Base-by-base conservation (phyloP, 345 rosid species). In the Salix viminalis region DNA sequence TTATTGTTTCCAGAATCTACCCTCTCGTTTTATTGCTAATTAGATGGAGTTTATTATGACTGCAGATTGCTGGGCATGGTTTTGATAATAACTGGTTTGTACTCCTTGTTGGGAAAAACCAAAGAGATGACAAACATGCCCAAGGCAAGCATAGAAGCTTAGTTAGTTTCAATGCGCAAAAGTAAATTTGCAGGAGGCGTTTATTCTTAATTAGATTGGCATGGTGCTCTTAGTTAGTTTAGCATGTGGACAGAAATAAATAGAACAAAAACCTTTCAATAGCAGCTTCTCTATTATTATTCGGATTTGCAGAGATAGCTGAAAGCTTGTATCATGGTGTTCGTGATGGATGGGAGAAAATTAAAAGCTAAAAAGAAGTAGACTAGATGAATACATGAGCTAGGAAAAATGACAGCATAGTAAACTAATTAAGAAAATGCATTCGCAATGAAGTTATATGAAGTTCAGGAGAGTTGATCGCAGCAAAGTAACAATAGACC, bases 21-120 rank as follows among this genome's bases (percentile, higher is more conserved):
- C 37, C 61, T 7, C 26, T 21, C 1, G 10, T 10, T 23, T 11
- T 58, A 28, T 36, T 12, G 0, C 10, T 58, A 24, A 2, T 19
- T 73, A 24, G 14, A 26, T 5, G 10, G 62, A 30, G 12, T 2
- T 44, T 44, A 44, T 2, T 3, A 36, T 60, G 15, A 37, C 10
- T 76, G 73, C 89, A 84, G 89, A 8, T 58, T 86, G 24, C 3
- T 83, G 44, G 89, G 89, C 34, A 78, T 79, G 70, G 44, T 71
- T 18, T 32, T 83, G 67, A 86, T 88, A 67, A 76, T 86, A 50
- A 65, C 28, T 16, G 91, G 89, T 52, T 66, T 88, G n/a, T 88
- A 83, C 81, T 78, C 85, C 34, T 88, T 88, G 39, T 70, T 84
- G 84, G 89, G 87, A 61, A 84, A 76, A 72, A 52, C 30, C 46